Evolutionary conservation across 352 stramenopile genomes (phyloP).

Genomic region (Globisporangium viniferum): DNA sequence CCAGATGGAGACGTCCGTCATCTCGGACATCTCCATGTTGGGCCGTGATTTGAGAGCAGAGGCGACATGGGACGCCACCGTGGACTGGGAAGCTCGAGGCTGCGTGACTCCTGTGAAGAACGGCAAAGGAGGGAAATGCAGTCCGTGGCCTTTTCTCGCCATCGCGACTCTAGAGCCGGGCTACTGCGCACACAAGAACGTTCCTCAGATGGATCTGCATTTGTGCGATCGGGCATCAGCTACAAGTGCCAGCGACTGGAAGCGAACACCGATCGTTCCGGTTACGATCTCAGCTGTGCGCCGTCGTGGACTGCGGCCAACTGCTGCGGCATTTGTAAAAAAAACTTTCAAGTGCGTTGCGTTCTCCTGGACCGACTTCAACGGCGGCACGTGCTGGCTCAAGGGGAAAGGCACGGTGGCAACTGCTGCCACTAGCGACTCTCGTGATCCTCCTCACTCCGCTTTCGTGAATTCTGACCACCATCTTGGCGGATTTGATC

Average conservation of each 20-base stretch:
- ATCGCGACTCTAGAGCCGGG: not conserved
- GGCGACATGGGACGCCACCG: not conserved
- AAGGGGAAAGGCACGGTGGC: constrained; percentile 19
- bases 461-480: too few relatives aligned
- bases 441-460: too few relatives aligned
- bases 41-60: not conserved
- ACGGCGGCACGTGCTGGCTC: constrained; percentile 54
- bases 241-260: constrained; percentile 9
- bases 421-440: too few relatives aligned
- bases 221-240: not conserved
- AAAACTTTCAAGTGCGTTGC: not conserved
- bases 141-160: not conserved
- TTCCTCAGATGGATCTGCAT: constrained; percentile 7
- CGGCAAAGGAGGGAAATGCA: not conserved
- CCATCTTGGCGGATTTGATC: too few relatives aligned
- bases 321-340: constrained; percentile 14
- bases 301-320: not conserved
- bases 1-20: not conserved
- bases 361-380: constrained; percentile 12
- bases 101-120: not conserved
- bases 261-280: not conserved
- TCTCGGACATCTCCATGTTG: not conserved
- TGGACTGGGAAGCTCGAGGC: not conserved
- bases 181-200: not conserved
- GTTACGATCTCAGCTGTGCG: not conserved